Evolutionary conservation across 2,329 filamentous ascomycete genomes (phyloP).

Genomic region (Diaporthe vexans): DNA sequence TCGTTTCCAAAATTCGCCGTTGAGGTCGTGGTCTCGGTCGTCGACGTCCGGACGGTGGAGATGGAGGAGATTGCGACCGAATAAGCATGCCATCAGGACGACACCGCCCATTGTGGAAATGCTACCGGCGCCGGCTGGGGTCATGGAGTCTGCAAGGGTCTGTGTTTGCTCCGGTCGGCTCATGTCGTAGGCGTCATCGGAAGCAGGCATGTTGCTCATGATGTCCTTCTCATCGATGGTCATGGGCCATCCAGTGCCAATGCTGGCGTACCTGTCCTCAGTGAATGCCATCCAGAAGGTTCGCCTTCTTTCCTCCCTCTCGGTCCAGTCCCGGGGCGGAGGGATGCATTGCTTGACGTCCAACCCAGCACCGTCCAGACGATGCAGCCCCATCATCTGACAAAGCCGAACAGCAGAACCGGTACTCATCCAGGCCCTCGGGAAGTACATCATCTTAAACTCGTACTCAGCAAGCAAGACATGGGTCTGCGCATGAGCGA

Average conservation of each 20-base stretch:
- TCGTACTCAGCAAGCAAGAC: conserved; percentile 85
- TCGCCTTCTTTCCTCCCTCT: conserved; percentile 88
- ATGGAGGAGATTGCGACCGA: conserved; percentile 91
- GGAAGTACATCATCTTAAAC: conserved; percentile 98
- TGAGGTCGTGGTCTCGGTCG: conserved; percentile 87
- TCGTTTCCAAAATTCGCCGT: conserved; percentile 95
- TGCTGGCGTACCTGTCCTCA: conserved; percentile 91
- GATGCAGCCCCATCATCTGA: conserved; percentile 94
- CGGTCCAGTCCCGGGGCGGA: conserved; percentile 92
- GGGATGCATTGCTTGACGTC: conserved; percentile 95
- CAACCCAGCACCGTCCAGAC: conserved; percentile 83
- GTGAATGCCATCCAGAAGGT: conserved; percentile 97
- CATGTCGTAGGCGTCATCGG: conserved; percentile 87
- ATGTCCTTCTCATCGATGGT: conserved; percentile 93
- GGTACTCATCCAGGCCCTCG: conserved; percentile 93
- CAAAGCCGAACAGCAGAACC: conserved; percentile 84
- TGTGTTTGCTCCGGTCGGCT: conserved; percentile 81
- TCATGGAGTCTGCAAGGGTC: conserved; percentile 78
- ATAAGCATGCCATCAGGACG: conserved; percentile 87
- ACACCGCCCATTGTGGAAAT: conserved; percentile 86
- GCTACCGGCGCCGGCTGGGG: conserved; percentile 77
- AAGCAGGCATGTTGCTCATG: conserved; percentile 84
- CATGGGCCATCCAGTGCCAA: conserved; percentile 98
- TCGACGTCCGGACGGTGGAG: conserved; percentile 87
- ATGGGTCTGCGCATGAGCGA: conserved; percentile 90